phyloP scores from a whole-genome alignment of 179 eudicot genomes.

The Beta corolliflora region DNA sequence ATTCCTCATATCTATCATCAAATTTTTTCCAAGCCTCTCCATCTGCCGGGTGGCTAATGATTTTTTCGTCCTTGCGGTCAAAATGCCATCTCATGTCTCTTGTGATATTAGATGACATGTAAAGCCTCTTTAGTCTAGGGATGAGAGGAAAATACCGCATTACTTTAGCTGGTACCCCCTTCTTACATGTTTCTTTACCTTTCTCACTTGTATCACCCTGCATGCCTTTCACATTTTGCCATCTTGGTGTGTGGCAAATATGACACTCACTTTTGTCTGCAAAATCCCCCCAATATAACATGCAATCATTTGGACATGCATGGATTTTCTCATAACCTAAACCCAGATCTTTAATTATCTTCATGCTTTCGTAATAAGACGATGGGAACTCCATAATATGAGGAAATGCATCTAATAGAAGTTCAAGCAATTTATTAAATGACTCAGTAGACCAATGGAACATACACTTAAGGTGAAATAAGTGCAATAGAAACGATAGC shows the following conservation, averaged over 20 bases:
- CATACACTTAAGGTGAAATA: not conserved
- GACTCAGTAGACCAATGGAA: not conserved
- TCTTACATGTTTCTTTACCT: not conserved
- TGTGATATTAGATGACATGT: constrained; percentile 8
- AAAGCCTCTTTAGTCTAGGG: constrained; percentile 22
- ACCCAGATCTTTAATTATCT: constrained; percentile 11
- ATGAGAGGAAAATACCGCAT: constrained; percentile 29
- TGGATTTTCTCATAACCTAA: constrained; percentile 22
- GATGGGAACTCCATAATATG: not conserved
- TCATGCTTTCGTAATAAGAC: not conserved
- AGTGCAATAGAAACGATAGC: not conserved
- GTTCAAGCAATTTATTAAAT: not conserved
- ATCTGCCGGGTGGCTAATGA: constrained; percentile 23
- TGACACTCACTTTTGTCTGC: constrained; percentile 6
- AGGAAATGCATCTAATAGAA: not conserved
- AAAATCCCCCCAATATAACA: constrained; percentile 25
- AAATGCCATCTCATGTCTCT: constrained; percentile 30
- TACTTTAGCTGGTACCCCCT: constrained; percentile 8
- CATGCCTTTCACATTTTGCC: constrained; percentile 6
- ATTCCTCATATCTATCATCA: not conserved
- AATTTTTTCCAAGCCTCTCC: constrained; percentile 1
- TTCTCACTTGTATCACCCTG: not conserved
- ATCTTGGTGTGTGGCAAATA: constrained; percentile 19
- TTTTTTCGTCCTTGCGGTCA: constrained; percentile 10
- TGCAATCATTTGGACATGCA: constrained; percentile 31